phyloP scores from a whole-genome alignment of 176 grass and related monocot genomes.

The Leersia perrieri region DNA sequence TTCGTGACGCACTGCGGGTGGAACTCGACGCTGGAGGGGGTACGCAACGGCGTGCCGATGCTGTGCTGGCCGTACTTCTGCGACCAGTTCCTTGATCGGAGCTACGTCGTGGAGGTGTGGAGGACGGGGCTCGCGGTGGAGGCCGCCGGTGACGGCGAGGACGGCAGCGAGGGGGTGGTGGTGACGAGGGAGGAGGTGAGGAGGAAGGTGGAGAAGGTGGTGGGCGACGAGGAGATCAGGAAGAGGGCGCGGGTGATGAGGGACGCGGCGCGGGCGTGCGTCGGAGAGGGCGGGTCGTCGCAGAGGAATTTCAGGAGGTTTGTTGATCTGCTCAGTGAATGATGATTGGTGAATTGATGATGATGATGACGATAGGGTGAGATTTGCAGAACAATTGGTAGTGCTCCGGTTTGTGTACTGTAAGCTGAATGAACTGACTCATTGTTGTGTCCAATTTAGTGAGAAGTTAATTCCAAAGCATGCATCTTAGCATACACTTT shows the following conservation, averaged over 20 bases:
- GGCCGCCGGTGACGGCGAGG: slow-evolving; percentile 29
- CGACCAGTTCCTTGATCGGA: slow-evolving; percentile 48
- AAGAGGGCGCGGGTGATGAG: slow-evolving; percentile 15
- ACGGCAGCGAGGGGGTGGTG: no score
- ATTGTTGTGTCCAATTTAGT: background rate
- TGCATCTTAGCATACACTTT: no score
- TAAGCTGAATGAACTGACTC: background rate
- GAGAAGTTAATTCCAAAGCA: no score
- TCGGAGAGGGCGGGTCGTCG: slow-evolving; percentile 20
- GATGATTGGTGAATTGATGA: no score
- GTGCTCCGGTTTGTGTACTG: no score
- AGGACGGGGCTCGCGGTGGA: slow-evolving; percentile 44
- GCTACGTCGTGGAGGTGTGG: slow-evolving; percentile 45
- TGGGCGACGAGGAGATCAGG: slow-evolving; percentile 24
- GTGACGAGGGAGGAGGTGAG: slow-evolving; percentile 46
- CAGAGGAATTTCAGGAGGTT: slow-evolving; percentile 6
- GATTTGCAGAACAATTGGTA: no score
- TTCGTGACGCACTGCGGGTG: slow-evolving; percentile 61
- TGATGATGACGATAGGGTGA: no score
- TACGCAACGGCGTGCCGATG: slow-evolving; percentile 32
- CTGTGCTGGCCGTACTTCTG: slow-evolving; percentile 53
- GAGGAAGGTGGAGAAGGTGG: slow-evolving; percentile 25
- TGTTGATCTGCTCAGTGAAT: slow-evolving; percentile 16
- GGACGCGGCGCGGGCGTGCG: background rate
- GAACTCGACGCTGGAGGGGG: slow-evolving; percentile 52